Conservation (phyloP, 2,329 filamentous ascomycete genomes). For the Gnomoniopsis smithogilvyi region DNA sequence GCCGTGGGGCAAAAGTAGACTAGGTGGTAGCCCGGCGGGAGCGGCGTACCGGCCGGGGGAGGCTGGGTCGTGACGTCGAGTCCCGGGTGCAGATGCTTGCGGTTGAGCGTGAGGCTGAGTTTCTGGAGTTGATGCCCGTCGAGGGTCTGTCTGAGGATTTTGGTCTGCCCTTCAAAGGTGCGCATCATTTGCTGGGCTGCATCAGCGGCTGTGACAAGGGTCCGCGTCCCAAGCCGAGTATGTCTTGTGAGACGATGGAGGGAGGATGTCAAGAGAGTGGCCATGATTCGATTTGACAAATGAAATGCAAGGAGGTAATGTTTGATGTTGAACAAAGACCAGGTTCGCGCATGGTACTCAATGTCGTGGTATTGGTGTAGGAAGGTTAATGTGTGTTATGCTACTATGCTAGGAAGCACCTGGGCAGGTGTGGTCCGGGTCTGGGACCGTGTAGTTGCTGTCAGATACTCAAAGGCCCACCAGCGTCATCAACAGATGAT, state of each 20-base stretch:
- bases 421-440: too few relatives aligned
- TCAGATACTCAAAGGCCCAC: too few relatives aligned
- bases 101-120: conserved; percentile 55
- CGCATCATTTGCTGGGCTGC: conserved; percentile 27
- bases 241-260: neutral
- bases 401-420: too few relatives aligned
- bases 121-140: conserved; percentile 64
- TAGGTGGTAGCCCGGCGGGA: conserved; percentile 60
- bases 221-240: neutral
- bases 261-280: neutral
- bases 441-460: too few relatives aligned
- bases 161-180: conserved; percentile 26
- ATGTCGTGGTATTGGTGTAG: too few relatives aligned
- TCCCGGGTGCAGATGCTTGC: conserved; percentile 39
- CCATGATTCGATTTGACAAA: neutral
- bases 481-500: too few relatives aligned
- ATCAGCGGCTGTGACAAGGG: conserved; percentile 18
- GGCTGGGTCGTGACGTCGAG: conserved; percentile 35
- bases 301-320: too few relatives aligned
- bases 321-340: neutral
- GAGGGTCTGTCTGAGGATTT: conserved; percentile 42
- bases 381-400: too few relatives aligned
- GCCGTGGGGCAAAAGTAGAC: conserved; percentile 60
- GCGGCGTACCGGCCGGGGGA: conserved; percentile 40
- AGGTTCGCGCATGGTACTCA: too few relatives aligned